These are phyloP conservation scores for Vanderwaltozyma polyspora DNA, from an alignment of 805 yeast genomes.

Conservation along the genomic window DNA sequence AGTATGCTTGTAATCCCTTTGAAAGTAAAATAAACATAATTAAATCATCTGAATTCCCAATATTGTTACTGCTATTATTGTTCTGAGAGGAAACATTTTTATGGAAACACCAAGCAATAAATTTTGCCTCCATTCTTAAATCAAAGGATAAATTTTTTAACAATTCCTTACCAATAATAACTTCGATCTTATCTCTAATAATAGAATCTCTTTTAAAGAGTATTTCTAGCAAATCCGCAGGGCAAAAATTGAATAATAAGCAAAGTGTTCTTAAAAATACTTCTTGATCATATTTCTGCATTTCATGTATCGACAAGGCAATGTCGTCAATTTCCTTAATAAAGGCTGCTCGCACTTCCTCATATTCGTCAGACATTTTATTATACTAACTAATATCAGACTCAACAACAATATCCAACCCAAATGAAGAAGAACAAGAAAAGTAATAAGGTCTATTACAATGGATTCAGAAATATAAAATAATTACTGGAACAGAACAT, in stretches of 20 bases:
- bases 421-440: too few species aligned
- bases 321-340: background rate
- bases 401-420: too few species aligned
- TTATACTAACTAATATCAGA: too few species aligned
- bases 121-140: slow-evolving; percentile 11
- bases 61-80: background rate
- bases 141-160: slow-evolving; percentile 13
- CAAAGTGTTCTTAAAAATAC: background rate
- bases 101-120: slow-evolving; percentile 7
- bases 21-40: slow-evolving; percentile 4
- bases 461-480: too few species aligned
- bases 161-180: slow-evolving; percentile 6
- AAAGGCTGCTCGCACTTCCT: background rate
- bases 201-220: slow-evolving; percentile 74
- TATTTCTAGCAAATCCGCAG: slow-evolving; percentile 38
- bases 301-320: background rate
- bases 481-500: too few species aligned
- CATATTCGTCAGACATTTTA: too few species aligned
- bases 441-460: too few species aligned
- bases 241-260: background rate
- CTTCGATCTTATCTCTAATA: slow-evolving; percentile 36
- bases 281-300: background rate
- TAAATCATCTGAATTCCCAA: too few species aligned
- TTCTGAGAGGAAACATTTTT: slow-evolving; percentile 2
- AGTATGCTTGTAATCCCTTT: slow-evolving; percentile 5